A percentile compares a stretch with the other conserved stretches of the same genome.
Evolutionary conservation across 257 asterid genomes (phyloP).

Genomic region (Nicotiana otophora): DNA sequence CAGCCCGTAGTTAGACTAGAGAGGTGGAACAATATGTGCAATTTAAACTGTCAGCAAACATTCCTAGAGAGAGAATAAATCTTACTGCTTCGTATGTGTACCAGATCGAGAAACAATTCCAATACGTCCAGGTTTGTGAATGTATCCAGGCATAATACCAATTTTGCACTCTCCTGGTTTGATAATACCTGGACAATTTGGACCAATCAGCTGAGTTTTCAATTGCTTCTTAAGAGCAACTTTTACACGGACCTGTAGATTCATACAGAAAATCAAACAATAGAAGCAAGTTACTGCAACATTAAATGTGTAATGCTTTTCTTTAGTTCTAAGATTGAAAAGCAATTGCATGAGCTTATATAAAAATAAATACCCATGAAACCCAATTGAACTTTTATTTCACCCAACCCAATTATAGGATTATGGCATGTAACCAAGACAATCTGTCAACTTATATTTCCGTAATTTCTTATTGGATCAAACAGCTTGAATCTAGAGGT

Average conservation of each 20-base stretch:
- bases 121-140: constrained; percentile 94
- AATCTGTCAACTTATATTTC: neutral
- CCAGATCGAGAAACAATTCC: constrained; percentile 96
- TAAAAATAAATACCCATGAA: neutral
- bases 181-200: constrained; percentile 97
- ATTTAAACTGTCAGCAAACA: neutral
- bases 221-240: constrained; percentile 83
- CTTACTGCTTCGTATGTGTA: constrained; percentile 91
- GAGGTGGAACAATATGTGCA: neutral
- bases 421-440: neutral
- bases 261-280: neutral
- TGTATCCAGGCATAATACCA: constrained; percentile 99
- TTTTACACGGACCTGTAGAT: constrained; percentile 68
- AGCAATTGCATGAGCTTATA: neutral
- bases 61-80: constrained; percentile 14
- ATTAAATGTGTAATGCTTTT: neutral
- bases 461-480: neutral
- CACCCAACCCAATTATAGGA: neutral
- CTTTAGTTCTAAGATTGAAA: neutral
- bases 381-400: neutral
- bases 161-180: constrained; percentile 99
- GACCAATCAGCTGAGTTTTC: constrained; percentile 88
- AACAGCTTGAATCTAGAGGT: neutral
- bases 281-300: neutral
- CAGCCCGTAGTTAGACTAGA: neutral